Base-by-base conservation (phyloP, 2,329 filamentous ascomycete genomes). In the Cordyceps farinosa region DNA sequence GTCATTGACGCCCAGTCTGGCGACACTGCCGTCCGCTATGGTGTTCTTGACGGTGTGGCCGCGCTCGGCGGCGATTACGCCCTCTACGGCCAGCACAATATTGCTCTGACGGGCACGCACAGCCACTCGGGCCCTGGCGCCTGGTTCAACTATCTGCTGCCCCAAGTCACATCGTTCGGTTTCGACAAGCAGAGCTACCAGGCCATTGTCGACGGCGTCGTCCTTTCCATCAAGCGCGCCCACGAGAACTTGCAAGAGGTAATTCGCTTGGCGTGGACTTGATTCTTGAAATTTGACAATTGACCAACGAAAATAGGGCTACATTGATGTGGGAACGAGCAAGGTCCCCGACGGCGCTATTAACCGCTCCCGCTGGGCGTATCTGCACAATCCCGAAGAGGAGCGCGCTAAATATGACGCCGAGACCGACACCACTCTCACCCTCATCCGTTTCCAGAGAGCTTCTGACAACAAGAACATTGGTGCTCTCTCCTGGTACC, bases 61-160 rank as follows among this genome's bases (percentile, higher is more conserved):
- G 80, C 78, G 0, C 78, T 96, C 8, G 94, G 93, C 0, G 75
- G 80, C 17, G 87, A 89, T 3, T 97, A 93, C 73, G 80, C 84
- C 1, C 77, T 88, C 34, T 98, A 97, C 75, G 85, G 83, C 53
- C 84, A 90, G 70, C 84, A 90, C 69, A 98, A 97, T 71, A 78
- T 97, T 42, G 94, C 94, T 40, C 84, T 98, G 29, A 96, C 92
- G 0, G 94, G 93, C 61, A 98, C 94, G 0, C 94, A 98, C 75
- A 95, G 91, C 32, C 94, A 98, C 77, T 89, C 92, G 30, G 94
- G 93, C 0, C 93, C 94, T 0, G 94, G 90, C 2, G 94, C 90
- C 6, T 98, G 92, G 92, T 82, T 96, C 73, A 98, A 98, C 76
- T 98, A 97, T 72, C 83, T 98, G 10, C 81, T 97, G 6, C 94